Conservation (phyloP, 305 asterid genomes). For the Coffea humblotiana region DNA sequence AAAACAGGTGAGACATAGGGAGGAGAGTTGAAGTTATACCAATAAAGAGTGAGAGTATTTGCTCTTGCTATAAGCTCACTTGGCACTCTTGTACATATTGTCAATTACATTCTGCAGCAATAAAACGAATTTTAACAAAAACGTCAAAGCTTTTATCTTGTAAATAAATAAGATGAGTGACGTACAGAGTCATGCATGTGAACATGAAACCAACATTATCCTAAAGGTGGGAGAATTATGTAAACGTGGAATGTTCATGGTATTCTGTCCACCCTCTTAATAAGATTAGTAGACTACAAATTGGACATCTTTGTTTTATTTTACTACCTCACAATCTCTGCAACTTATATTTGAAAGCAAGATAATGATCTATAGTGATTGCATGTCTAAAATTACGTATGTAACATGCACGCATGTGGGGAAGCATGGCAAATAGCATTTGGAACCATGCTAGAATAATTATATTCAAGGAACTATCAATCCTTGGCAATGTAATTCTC, state of each 20-base stretch:
- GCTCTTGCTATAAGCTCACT: slow-evolving; percentile 30
- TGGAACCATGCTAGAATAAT: background rate
- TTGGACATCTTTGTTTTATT: background rate
- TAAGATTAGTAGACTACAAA: background rate
- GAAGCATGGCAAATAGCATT: background rate
- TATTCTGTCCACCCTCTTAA: background rate
- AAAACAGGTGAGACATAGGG: background rate
- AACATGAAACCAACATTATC: background rate
- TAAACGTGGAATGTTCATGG: background rate
- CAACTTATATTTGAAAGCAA: background rate
- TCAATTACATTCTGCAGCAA: slow-evolving; percentile 59
- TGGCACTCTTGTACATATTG: slow-evolving; percentile 71
- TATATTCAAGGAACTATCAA: background rate
- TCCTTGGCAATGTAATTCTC: background rate
- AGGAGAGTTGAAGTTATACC: background rate
- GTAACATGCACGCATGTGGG: background rate
- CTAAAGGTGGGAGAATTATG: background rate
- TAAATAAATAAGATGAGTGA: background rate
- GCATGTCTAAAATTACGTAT: background rate
- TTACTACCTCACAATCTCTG: background rate
- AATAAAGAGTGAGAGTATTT: background rate
- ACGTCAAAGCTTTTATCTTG: background rate
- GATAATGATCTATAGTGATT: background rate
- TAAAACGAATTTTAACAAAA: background rate
- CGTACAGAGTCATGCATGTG: background rate